Conservation (phyloP, 108 stramenopile species). For the Cyclotella cryptica region DNA sequence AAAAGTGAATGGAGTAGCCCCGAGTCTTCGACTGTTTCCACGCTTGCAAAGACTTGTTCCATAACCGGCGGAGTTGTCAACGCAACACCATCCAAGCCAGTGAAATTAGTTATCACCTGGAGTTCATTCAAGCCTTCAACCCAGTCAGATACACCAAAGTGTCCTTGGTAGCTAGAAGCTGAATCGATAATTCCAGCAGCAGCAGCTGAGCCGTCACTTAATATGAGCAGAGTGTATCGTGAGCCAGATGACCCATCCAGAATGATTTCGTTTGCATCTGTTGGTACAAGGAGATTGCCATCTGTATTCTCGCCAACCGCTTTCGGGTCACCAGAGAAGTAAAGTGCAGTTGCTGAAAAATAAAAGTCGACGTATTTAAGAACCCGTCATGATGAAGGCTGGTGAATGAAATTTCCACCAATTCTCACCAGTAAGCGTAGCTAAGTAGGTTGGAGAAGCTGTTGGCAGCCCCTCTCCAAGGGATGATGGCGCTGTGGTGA, state of each 20-base stretch:
- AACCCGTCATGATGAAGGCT: neutral
- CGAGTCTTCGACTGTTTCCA: constrained; percentile 10
- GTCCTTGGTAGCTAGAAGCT: constrained; percentile 15
- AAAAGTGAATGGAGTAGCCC: constrained; percentile 28
- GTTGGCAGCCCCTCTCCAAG: neutral
- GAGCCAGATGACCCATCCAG: constrained; percentile 16
- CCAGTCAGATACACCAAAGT: constrained; percentile 23
- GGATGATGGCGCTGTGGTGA: neutral
- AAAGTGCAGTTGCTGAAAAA: constrained; percentile 14
- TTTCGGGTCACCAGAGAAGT: constrained; percentile 11
- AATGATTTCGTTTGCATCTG: constrained; percentile 16
- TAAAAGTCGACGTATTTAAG: neutral
- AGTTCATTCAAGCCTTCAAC: constrained; percentile 27
- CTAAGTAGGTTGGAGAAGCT: neutral
- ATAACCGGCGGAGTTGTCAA: constrained; percentile 12
- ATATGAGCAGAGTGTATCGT: constrained; percentile 11
- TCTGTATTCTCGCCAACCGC: constrained; percentile 3
- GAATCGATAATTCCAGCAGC: constrained; percentile 11
- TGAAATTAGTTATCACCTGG: constrained; percentile 14
- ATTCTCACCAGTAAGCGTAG: constrained; percentile 9
- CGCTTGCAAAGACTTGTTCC: constrained; percentile 21
- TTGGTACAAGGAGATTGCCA: neutral
- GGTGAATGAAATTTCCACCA: neutral
- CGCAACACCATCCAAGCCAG: constrained; percentile 13
- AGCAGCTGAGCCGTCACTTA: constrained; percentile 20